These are phyloP conservation scores for Apiotrichum gamsii DNA, from an alignment of 1,284 basidiomycete species.

Conservation along the genomic window DNA sequence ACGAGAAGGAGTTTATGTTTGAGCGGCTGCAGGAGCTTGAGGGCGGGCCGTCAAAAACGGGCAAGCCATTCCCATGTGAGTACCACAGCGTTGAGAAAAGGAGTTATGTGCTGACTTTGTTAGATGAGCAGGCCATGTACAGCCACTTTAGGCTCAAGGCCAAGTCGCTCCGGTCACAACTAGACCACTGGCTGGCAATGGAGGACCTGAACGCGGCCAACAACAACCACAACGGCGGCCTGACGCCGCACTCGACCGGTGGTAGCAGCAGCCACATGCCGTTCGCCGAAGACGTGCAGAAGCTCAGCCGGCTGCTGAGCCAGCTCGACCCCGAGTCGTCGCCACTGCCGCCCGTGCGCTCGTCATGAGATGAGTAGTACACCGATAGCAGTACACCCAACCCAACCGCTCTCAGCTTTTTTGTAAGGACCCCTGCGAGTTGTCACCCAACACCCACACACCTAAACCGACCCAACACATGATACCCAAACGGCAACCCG, in stretches of 20 bases:
- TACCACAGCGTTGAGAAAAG: too few relatives aligned
- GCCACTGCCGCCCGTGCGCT: conserved; percentile 4
- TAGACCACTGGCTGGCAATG: conserved; percentile 43
- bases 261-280: conserved; percentile 13
- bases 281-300: conserved; percentile 34
- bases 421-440: background rate
- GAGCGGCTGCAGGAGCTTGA: conserved; percentile 25
- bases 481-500: too few relatives aligned
- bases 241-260: conserved; percentile 19
- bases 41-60: conserved; percentile 13
- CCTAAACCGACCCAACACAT: too few relatives aligned
- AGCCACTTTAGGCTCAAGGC: conserved; percentile 39
- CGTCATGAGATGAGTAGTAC: background rate
- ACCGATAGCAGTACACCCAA: background rate
- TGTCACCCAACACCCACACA: background rate
- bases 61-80: conserved; percentile 20
- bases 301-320: conserved; percentile 30
- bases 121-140: conserved; percentile 34
- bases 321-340: conserved; percentile 35
- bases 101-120: too few relatives aligned
- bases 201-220: conserved; percentile 24
- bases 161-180: conserved; percentile 34
- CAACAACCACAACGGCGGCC: background rate
- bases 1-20: conserved; percentile 37
- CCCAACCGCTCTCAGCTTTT: background rate